Evolutionary conservation across 192 early-diverging fungal genomes (phyloP), one percentile per base, ranked within the genome.

Genomic region (Coemansia sp.): DNA sequence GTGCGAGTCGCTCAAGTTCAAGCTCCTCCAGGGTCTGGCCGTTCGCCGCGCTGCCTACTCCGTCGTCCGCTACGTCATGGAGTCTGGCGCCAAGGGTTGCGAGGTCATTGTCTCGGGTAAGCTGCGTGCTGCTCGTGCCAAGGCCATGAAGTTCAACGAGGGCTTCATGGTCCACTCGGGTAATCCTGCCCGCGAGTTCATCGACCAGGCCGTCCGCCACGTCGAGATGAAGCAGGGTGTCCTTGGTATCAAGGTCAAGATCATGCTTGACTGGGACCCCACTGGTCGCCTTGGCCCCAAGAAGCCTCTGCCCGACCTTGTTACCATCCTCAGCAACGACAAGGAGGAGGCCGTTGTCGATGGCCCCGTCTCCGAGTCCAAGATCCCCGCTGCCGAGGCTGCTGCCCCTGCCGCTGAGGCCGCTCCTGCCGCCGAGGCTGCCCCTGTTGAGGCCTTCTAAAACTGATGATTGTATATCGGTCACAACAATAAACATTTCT

Each of bases 121-220:
- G 90, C 90, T 98, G 70, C 95, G 97, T 84, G 97, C 90, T 82
- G 95, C 95, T 65, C 97, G 97, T 94, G 97, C 97, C 83, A 98
- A 98, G 93, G 88, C 97, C 59, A 97, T 97, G 97, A 98, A 98
- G 90, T 98, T 98, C 85, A 86, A 88, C 79, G 95, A 97, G 73
- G 97, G 97, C 68, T 97, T 98, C 90, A 96, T 98, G 94, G 91
- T 98, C 83, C 94, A 98, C 93, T 96, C 95, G 78, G 97, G 97
- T 86, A 91, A 97, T 83, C 97, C 97, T 81, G 91, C 93, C 75
- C 83, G 85, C 77, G 92, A 95, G 82, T 95, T 87, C 81, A 95
- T 98, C 76, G 94, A 97, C 87, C 84, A 86, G 53, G 95, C 97
- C 56, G 90, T 94, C 65, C 92, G 97, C 71, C 94, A 95, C 91